Conservation (phyloP, 164 flowering plant species). For the Houttuynia cordata region DNA sequence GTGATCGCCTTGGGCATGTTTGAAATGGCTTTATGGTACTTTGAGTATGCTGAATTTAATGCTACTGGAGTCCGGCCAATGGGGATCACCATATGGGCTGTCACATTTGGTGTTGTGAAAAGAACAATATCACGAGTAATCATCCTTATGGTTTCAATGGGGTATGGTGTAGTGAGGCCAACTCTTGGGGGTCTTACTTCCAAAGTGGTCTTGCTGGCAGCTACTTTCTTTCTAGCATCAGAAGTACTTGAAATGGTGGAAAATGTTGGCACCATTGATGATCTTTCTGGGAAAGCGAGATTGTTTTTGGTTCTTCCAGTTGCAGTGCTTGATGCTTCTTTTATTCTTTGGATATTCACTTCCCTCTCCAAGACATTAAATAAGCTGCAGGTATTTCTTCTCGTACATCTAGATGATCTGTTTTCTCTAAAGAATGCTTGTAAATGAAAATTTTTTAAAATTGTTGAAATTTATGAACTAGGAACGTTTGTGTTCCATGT, state of each 20-base stretch:
- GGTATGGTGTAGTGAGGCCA: conserved; percentile 96
- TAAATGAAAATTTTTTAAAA: too few relatives aligned
- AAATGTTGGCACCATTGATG: conserved; percentile 86
- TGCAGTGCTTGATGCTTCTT: conserved; percentile 90
- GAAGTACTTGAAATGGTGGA: conserved; percentile 92
- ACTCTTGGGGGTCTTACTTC: conserved; percentile 95
- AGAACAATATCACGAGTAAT: conserved; percentile 76
- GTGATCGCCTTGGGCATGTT: conserved; percentile 93
- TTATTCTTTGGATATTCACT: conserved; percentile 93
- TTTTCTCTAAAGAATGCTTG: neutral
- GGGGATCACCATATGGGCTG: conserved; percentile 89
- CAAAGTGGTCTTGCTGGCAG: conserved; percentile 87
- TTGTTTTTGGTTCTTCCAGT: conserved; percentile 91
- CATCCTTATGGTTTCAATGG: conserved; percentile 90
- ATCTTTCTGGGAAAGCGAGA: conserved; percentile 81
- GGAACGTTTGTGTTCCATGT: neutral
- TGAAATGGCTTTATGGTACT: conserved; percentile 95
- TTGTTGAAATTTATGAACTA: too few relatives aligned
- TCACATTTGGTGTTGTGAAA: conserved; percentile 80
- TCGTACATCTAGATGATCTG: neutral
- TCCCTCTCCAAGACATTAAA: conserved; percentile 85
- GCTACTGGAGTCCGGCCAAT: conserved; percentile 74
- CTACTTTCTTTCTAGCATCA: conserved; percentile 83
- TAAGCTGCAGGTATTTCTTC: conserved; percentile 79
- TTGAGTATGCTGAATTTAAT: conserved; percentile 88